Percentiles rank a stretch among this genome's conserved stretches.
These are phyloP conservation scores for Amaranthus cruentus DNA, from an alignment of 148 eudicot species.

Conservation along the genomic window DNA sequence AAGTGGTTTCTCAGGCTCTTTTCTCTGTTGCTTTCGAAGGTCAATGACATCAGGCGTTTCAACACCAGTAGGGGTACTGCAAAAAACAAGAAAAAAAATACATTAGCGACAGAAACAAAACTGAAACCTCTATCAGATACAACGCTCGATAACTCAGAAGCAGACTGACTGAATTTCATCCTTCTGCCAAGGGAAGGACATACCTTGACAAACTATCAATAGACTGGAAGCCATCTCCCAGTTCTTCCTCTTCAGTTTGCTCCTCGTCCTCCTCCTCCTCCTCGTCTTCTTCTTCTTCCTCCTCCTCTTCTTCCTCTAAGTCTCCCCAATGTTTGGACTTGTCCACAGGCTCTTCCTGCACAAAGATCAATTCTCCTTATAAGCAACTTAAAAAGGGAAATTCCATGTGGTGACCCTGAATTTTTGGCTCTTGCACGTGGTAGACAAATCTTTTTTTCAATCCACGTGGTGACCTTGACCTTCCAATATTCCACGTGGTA, in stretches of 20 bases:
- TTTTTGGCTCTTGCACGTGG: no score
- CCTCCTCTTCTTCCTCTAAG: conserved; percentile 89
- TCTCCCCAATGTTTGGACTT: conserved; percentile 98
- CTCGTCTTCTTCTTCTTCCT: conserved; percentile 45
- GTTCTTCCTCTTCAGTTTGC: conserved; percentile 62
- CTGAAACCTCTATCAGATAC: not conserved
- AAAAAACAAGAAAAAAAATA: conserved; percentile 10
- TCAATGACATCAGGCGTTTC: conserved; percentile 99
- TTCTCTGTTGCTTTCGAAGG: conserved; percentile 95
- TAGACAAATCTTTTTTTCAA: no score
- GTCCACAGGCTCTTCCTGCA: conserved; percentile 88
- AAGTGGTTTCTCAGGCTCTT: conserved; percentile 93
- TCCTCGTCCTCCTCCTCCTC: conserved; percentile 69
- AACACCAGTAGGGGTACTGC: conserved; percentile 96
- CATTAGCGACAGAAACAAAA: not conserved
- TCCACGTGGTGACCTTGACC: no score
- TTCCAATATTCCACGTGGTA: no score
- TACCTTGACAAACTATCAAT: conserved; percentile 96
- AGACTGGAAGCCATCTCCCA: conserved; percentile 81
- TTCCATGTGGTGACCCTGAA: no score
- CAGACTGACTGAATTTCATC: not conserved
- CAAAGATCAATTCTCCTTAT: not conserved
- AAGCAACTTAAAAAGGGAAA: not conserved
- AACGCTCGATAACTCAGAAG: not conserved
- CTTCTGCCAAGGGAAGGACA: not conserved